Conservation (phyloP, 805 yeast species). For the Starmera dryadoides region DNA sequence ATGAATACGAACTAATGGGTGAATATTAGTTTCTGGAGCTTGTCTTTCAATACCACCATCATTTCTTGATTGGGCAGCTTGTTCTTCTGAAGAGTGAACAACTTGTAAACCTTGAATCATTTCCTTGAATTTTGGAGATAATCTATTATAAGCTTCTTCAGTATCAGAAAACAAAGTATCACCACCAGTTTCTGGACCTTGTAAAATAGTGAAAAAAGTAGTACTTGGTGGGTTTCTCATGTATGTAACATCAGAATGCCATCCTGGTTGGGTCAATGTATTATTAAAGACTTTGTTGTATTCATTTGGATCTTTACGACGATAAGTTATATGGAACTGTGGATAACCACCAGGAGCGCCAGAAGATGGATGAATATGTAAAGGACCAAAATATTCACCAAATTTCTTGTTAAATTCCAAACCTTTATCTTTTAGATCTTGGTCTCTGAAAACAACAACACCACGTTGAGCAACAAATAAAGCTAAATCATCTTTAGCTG, state of each 20-base stretch:
- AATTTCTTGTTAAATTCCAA: constrained; percentile 40
- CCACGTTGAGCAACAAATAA: constrained; percentile 62
- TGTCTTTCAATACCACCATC: constrained; percentile 64
- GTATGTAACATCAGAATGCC: constrained; percentile 74
- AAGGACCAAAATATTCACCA: constrained; percentile 61
- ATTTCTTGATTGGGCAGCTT: constrained; percentile 48
- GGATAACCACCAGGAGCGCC: constrained; percentile 58
- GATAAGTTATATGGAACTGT: constrained; percentile 55
- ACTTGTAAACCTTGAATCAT: constrained; percentile 57
- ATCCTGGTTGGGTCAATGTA: constrained; percentile 22
- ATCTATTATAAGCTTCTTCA: constrained; percentile 61
- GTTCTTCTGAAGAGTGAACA: constrained; percentile 63
- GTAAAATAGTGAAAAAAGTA: constrained; percentile 59
- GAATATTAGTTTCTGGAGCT: constrained; percentile 47
- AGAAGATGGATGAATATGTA: constrained; percentile 68
- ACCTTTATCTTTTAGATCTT: constrained; percentile 53
- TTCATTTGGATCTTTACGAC: constrained; percentile 32
- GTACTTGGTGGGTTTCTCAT: constrained; percentile 69
- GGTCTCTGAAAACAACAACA: constrained; percentile 59
- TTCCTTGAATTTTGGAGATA: constrained; percentile 58
- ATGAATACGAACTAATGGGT: constrained; percentile 66
- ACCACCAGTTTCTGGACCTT: constrained; percentile 60
- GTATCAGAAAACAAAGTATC: constrained; percentile 75
- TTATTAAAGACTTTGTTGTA: constrained; percentile 21
- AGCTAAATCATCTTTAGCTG: constrained; percentile 64